Evolutionary conservation across 2,329 filamentous ascomycete species (phyloP).

Genomic region (Myriangium duriaei): DNA sequence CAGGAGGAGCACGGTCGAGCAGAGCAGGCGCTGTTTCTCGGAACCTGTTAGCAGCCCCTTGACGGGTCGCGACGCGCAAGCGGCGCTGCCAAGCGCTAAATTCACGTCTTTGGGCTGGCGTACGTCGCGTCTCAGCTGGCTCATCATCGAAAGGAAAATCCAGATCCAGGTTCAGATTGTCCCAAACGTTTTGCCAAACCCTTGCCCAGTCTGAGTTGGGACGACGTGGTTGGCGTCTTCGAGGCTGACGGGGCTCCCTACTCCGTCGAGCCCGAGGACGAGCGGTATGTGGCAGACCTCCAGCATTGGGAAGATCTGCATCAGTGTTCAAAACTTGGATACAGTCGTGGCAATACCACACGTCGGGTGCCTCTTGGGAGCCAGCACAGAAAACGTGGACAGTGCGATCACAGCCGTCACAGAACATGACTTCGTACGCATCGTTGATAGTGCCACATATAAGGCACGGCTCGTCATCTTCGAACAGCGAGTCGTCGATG

Average conservation of each 20-base stretch:
- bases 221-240: constrained; percentile 14
- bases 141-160: constrained; percentile 72
- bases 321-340: constrained; percentile 33
- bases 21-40: constrained; percentile 42
- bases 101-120: constrained; percentile 43
- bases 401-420: constrained; percentile 77
- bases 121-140: constrained; percentile 42
- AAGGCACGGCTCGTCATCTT: constrained; percentile 66
- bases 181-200: constrained; percentile 85
- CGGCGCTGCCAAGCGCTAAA: constrained; percentile 69
- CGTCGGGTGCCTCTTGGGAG: constrained; percentile 44
- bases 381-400: constrained; percentile 91
- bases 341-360: constrained; percentile 88
- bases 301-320: constrained; percentile 5
- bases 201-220: constrained; percentile 47
- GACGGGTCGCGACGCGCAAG: constrained; percentile 65
- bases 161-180: constrained; percentile 61
- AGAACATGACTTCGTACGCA: constrained; percentile 75
- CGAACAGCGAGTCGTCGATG: constrained; percentile 48
- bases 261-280: constrained; percentile 1
- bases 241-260: constrained; percentile 6
- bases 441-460: constrained; percentile 72
- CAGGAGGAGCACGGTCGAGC: constrained; percentile 35
- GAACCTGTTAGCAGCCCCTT: constrained; percentile 55
- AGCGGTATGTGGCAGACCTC: constrained; percentile 2